These are phyloP conservation scores for Gossypium trilobum DNA, from an alignment of 441 rosid species.

Conservation along the genomic window DNA sequence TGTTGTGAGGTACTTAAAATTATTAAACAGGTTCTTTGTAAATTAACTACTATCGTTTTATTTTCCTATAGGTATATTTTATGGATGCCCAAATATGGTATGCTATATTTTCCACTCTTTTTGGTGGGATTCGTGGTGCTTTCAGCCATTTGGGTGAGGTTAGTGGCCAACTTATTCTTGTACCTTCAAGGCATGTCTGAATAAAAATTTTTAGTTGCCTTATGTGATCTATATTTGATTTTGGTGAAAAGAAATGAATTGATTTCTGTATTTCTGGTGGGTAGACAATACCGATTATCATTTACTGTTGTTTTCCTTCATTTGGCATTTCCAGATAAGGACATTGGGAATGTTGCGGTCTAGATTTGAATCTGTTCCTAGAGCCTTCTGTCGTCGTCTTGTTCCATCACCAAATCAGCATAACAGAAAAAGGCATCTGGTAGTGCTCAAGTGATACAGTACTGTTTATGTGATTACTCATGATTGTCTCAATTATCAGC, in stretches of 20 bases:
- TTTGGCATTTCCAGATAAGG: slow-evolving; percentile 51
- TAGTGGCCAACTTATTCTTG: slow-evolving; percentile 19
- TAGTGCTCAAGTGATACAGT: slow-evolving; percentile 14
- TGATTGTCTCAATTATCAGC: background rate
- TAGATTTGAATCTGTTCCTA: slow-evolving; percentile 67
- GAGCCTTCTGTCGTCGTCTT: slow-evolving; percentile 52
- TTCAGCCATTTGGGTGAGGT: slow-evolving; percentile 98
- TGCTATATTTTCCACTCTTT: slow-evolving; percentile 79
- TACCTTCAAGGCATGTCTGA: background rate
- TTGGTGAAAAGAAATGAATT: background rate
- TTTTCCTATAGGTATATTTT: slow-evolving; percentile 62
- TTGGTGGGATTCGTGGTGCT: slow-evolving; percentile 94
- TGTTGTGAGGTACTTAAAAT: slow-evolving; percentile 3
- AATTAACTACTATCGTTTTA: slow-evolving; percentile 15
- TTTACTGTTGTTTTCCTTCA: background rate
- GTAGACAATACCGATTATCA: background rate
- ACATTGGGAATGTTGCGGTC: slow-evolving; percentile 93
- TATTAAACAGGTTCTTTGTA: background rate
- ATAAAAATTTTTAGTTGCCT: background rate
- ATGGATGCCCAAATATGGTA: slow-evolving; percentile 98
- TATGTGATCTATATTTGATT: background rate
- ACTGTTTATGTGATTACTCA: slow-evolving; percentile 1
- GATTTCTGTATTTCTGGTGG: background rate
- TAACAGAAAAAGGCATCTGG: slow-evolving; percentile 29
- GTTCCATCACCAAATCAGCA: slow-evolving; percentile 41